These are phyloP conservation scores for Aquilaria sinensis DNA, from an alignment of 345 rosid species.

Conservation along the genomic window DNA sequence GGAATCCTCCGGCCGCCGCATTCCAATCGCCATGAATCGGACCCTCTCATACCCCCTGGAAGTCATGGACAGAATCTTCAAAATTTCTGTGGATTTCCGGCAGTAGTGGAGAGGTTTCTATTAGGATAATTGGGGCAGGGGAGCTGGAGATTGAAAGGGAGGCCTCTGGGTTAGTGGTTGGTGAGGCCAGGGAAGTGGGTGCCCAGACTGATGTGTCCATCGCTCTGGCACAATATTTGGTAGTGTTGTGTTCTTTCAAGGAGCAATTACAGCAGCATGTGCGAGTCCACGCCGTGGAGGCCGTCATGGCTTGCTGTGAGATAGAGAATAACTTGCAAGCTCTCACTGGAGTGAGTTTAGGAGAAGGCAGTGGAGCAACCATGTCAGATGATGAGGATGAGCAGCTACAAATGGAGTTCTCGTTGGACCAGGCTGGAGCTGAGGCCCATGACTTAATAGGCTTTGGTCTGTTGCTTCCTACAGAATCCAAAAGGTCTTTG, in stretches of 20 bases:
- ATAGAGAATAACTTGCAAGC: conserved; percentile 86
- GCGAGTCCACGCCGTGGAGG: conserved; percentile 97
- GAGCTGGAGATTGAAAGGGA: conserved; percentile 63
- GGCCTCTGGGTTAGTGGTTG: conserved; percentile 44
- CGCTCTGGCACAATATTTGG: conserved; percentile 47
- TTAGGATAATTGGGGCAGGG: conserved; percentile 84
- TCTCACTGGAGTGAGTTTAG: conserved; percentile 74
- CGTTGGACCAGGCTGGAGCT: conserved; percentile 52
- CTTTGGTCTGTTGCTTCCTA: conserved; percentile 87
- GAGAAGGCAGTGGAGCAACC: conserved; percentile 90
- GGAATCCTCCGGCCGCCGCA: conserved; percentile 64
- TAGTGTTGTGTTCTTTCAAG: conserved; percentile 87
- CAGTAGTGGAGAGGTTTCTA: conserved; percentile 78
- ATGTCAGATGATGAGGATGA: conserved; percentile 99
- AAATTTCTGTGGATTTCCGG: conserved; percentile 31
- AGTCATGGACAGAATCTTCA: conserved; percentile 23
- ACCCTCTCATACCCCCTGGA: conserved; percentile 33
- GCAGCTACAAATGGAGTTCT: conserved; percentile 68
- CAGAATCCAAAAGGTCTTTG: conserved; percentile 95
- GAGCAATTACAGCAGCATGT: conserved; percentile 99
- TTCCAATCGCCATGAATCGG: conserved; percentile 46
- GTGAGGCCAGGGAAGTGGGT: conserved; percentile 38
- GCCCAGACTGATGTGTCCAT: conserved; percentile 32
- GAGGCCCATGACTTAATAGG: conserved; percentile 79
- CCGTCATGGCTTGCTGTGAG: conserved; percentile 98